Conservation (phyloP, 2,329 filamentous ascomycete genomes). For the Orbilia javanica region DNA sequence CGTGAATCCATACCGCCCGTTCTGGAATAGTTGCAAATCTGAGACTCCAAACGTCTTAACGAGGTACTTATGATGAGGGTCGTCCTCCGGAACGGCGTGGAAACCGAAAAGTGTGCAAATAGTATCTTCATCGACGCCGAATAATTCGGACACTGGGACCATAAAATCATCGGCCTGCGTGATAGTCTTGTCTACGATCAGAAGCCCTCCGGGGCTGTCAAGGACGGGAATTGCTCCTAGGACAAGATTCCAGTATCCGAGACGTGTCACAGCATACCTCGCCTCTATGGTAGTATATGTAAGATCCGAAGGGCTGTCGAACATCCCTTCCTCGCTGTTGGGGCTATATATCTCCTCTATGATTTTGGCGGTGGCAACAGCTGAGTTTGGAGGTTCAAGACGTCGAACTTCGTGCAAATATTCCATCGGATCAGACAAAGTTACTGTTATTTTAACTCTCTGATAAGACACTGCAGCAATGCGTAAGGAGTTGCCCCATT, state of each 20-base stretch:
- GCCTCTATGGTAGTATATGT: background rate
- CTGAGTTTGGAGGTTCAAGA: background rate
- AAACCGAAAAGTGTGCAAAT: slow-evolving; percentile 1
- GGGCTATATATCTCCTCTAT: background rate
- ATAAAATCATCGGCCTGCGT: too few relatives aligned
- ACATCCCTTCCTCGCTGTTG: background rate
- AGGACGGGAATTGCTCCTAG: background rate
- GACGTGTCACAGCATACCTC: background rate
- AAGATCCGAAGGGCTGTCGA: background rate
- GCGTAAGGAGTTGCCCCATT: background rate
- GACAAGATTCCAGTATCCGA: background rate
- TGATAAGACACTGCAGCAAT: background rate
- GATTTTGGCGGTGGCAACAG: background rate
- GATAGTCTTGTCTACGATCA: background rate
- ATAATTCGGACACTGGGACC: too few relatives aligned
- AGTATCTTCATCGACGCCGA: background rate
- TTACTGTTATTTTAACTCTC: background rate
- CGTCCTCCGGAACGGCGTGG: background rate
- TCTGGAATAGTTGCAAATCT: background rate
- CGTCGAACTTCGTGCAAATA: slow-evolving; percentile 1
- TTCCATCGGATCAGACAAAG: background rate
- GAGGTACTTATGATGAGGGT: too few relatives aligned
- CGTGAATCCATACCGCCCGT: background rate
- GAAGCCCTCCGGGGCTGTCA: background rate
- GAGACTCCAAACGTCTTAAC: background rate